Percentiles rank a stretch among this genome's conserved stretches.
Evolutionary conservation across 176 grass and related monocot species (phyloP).

Genomic region (Cocos nucifera): DNA sequence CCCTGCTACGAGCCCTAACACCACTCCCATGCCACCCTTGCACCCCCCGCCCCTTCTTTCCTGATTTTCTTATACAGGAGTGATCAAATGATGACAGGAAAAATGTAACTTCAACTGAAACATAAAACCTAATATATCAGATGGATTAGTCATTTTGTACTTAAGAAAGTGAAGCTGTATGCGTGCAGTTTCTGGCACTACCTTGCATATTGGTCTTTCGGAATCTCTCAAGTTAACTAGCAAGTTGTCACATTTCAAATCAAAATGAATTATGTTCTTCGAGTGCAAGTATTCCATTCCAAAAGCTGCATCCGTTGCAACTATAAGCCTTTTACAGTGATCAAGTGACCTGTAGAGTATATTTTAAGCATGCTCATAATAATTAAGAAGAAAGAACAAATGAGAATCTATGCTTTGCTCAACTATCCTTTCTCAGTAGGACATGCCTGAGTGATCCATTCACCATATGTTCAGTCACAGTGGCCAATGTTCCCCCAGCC

Average conservation of each 20-base stretch:
- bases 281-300: conserved; percentile 98
- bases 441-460: conserved; percentile 96
- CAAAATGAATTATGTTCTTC: conserved; percentile 97
- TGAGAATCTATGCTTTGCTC: conserved; percentile 11
- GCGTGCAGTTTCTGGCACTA: conserved; percentile 20
- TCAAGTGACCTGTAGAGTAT: conserved; percentile 51
- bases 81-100: too few relatives aligned
- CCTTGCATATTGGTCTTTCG: conserved; percentile 98
- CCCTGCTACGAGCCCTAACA: too few relatives aligned
- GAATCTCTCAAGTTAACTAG: conserved; percentile 89
- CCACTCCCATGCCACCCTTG: too few relatives aligned
- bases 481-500: conserved; percentile 82
- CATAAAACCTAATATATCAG: too few relatives aligned
- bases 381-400: conserved; percentile 9
- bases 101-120: too few relatives aligned
- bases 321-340: conserved; percentile 72
- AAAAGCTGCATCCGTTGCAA: conserved; percentile 97
- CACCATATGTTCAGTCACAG: conserved; percentile 87
- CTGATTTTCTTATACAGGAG: too few relatives aligned
- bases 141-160: too few relatives aligned
- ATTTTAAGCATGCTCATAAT: conserved; percentile 25
- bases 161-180: too few relatives aligned
- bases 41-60: too few relatives aligned
- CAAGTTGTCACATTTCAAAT: conserved; percentile 94
- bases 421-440: conserved; percentile 80